phyloP scores from a whole-genome alignment of 1,139 yeast genomes.

The Eremothecium sinecaudum region DNA sequence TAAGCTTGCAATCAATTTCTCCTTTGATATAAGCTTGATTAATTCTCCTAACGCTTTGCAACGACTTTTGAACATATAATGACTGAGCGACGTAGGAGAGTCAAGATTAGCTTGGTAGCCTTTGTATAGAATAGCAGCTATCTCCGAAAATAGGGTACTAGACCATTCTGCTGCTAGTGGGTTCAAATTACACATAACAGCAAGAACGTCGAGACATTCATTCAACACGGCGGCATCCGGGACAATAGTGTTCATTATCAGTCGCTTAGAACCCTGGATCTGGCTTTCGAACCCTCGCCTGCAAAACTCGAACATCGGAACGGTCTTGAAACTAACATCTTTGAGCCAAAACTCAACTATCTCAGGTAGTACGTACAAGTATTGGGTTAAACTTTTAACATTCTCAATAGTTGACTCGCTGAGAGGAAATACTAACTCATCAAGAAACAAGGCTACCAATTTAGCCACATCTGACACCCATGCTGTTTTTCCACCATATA shows the following conservation, averaged over 20 bases:
- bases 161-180: conserved; percentile 1
- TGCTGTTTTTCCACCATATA: neutral
- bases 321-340: neutral
- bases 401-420: neutral
- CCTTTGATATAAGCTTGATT: conserved; percentile 1
- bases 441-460: conserved; percentile 1
- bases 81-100: neutral
- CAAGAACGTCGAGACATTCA: conserved; percentile 1
- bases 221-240: conserved; percentile 2
- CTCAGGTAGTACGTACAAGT: conserved; percentile 2
- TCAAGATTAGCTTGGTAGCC: conserved; percentile 1
- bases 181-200: conserved; percentile 2
- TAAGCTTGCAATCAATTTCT: neutral
- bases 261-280: neutral
- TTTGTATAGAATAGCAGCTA: neutral
- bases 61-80: conserved; percentile 1
- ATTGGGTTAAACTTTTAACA: neutral
- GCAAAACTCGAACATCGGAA: conserved; percentile 3
- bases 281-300: conserved; percentile 2
- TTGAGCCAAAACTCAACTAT: conserved; percentile 1
- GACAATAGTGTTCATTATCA: conserved; percentile 2
- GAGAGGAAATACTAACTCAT: conserved; percentile 1
- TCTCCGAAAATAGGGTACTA: neutral
- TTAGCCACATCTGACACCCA: conserved; percentile 1
- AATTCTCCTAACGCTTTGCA: conserved; percentile 4